Conservation (phyloP, 2,329 filamentous ascomycete species). For the Chalaropsis ovoidea region DNA sequence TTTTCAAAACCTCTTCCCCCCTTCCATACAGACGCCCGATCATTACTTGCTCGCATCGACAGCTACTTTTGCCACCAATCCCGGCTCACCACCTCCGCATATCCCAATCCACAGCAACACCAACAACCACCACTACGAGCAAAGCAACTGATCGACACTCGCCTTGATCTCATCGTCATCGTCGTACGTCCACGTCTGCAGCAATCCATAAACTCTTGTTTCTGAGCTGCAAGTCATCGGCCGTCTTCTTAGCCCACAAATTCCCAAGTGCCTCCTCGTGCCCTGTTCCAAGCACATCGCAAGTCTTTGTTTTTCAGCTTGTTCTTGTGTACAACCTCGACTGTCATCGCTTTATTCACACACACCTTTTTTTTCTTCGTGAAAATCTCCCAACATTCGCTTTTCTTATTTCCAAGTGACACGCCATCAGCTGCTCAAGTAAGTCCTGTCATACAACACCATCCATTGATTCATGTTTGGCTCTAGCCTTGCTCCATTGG, state of each 20-base stretch:
- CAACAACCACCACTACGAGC: too few relatives aligned
- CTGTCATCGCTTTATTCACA: background rate
- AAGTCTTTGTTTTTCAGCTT: slow-evolving; percentile 2
- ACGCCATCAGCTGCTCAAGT: slow-evolving; percentile 2
- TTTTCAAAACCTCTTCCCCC: background rate
- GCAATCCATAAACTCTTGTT: background rate
- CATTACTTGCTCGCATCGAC: background rate
- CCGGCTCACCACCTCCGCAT: background rate
- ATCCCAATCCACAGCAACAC: too few relatives aligned
- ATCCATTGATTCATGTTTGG: background rate
- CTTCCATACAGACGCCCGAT: background rate
- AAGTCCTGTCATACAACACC: slow-evolving; percentile 10
- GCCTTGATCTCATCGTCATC: background rate
- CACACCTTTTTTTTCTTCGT: background rate
- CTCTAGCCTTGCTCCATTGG: background rate
- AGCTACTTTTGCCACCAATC: background rate
- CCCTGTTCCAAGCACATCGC: too few relatives aligned
- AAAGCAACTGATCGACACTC: background rate
- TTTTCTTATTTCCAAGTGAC: background rate
- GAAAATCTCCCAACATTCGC: background rate
- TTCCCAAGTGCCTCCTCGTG: background rate
- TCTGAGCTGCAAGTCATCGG: background rate
- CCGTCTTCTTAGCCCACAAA: background rate
- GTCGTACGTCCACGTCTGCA: background rate
- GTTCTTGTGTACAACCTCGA: background rate